A percentile compares a stretch with the other conserved stretches of the same genome.
These are phyloP conservation scores for Acidiella bohemica DNA, from an alignment of 495 filamentous ascomycete genomes.

Conservation along the genomic window DNA sequence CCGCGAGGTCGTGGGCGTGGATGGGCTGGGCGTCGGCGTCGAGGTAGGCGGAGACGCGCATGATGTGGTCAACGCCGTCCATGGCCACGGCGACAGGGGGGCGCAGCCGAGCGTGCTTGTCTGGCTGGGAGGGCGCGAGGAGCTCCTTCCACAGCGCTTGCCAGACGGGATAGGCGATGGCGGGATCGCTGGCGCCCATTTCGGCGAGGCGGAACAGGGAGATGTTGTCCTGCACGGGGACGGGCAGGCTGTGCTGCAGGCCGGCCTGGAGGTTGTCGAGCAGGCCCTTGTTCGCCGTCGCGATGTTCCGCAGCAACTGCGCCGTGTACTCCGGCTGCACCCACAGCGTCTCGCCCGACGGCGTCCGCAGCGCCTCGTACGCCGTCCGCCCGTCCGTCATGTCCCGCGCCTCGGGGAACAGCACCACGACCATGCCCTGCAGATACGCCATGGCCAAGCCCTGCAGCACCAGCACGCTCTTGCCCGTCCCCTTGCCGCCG, in stretches of 20 bases:
- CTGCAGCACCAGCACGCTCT: constrained; percentile 75
- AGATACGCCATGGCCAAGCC: constrained; percentile 68
- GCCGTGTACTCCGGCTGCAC: constrained; percentile 64
- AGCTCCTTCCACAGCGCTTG: constrained; percentile 70
- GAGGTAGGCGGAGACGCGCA: constrained; percentile 60
- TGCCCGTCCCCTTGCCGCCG: constrained; percentile 63
- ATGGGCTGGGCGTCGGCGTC: constrained; percentile 52
- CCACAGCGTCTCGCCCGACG: constrained; percentile 40
- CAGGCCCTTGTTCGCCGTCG: constrained; percentile 55
- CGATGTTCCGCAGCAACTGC: constrained; percentile 54
- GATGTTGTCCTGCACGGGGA: constrained; percentile 42
- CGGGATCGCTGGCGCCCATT: constrained; percentile 57
- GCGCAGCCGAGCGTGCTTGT: constrained; percentile 28
- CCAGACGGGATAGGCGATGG: constrained; percentile 69
- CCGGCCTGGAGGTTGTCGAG: constrained; percentile 45
- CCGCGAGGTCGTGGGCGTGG: constrained; percentile 72
- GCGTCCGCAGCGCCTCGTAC: constrained; percentile 48
- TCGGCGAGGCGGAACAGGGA: constrained; percentile 54
- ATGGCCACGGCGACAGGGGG: constrained; percentile 69
- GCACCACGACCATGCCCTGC: constrained; percentile 77
- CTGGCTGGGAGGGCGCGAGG: constrained; percentile 35
- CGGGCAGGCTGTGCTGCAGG: constrained; percentile 46
- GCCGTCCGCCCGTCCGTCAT: constrained; percentile 63
- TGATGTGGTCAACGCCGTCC: constrained; percentile 69
- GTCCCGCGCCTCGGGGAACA: constrained; percentile 84